Conservation (phyloP, 495 filamentous ascomycete genomes). For the Neurospora pannonica region DNA sequence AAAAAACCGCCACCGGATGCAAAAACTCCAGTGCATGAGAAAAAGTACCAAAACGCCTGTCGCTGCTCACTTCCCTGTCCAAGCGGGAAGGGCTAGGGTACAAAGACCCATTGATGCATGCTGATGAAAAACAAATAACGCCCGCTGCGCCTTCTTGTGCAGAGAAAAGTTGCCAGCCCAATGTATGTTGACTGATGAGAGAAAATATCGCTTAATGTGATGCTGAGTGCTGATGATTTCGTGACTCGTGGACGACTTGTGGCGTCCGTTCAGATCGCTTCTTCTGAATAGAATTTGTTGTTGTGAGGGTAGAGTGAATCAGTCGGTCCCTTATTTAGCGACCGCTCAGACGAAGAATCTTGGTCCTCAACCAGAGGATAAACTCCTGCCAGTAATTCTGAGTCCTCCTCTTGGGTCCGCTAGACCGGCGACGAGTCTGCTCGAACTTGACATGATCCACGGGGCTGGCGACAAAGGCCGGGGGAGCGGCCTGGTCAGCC, state of each 20-base stretch:
- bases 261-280: background rate
- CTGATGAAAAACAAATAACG: background rate
- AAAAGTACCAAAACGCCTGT: background rate
- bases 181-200: background rate
- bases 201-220: background rate
- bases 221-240: background rate
- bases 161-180: background rate
- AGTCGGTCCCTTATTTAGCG: slow-evolving; percentile 4
- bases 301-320: background rate
- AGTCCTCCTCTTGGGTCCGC: slow-evolving; percentile 42
- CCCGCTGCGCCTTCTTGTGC: background rate
- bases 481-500: slow-evolving; percentile 16
- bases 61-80: background rate
- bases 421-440: slow-evolving; percentile 22
- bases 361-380: slow-evolving; percentile 46
- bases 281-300: background rate
- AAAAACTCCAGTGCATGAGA: background rate
- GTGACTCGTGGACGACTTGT: background rate
- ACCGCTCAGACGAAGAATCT: slow-evolving; percentile 31
- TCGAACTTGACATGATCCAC: slow-evolving; percentile 27
- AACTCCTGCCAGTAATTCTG: slow-evolving; percentile 44
- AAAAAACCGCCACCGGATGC: background rate
- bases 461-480: slow-evolving; percentile 10
- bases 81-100: background rate
- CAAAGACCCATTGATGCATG: background rate